These are phyloP conservation scores for Colletotrichum sp. DNA, from an alignment of 2,329 filamentous ascomycete species.

Conservation along the genomic window DNA sequence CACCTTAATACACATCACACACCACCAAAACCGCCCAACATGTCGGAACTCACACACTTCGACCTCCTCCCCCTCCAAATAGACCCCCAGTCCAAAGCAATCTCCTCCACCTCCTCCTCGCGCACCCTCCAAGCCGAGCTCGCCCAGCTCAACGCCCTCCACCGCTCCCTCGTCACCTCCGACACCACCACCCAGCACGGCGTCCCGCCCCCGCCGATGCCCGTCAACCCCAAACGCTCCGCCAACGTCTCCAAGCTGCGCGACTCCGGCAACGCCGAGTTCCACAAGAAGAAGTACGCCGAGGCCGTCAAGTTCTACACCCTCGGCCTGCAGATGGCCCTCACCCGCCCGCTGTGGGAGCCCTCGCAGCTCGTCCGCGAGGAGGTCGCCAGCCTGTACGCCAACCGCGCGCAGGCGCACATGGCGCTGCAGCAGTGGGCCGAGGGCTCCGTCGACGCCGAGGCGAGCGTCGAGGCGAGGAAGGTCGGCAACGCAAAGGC, in stretches of 20 bases:
- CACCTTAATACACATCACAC: neutral
- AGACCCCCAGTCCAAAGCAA: slow-evolving; percentile 80
- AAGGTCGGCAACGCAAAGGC: slow-evolving; percentile 88
- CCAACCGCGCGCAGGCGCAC: slow-evolving; percentile 88
- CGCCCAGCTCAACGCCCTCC: slow-evolving; percentile 76
- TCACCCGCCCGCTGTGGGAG: slow-evolving; percentile 85
- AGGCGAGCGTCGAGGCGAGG: slow-evolving; percentile 87
- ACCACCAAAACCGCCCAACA: slow-evolving; percentile 30
- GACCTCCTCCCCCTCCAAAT: slow-evolving; percentile 81
- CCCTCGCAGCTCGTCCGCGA: slow-evolving; percentile 82
- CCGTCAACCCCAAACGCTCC: slow-evolving; percentile 90
- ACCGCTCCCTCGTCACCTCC: slow-evolving; percentile 74
- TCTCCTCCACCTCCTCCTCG: slow-evolving; percentile 57
- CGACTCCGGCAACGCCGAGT: slow-evolving; percentile 83
- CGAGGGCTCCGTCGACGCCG: slow-evolving; percentile 85
- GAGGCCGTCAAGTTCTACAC: slow-evolving; percentile 84
- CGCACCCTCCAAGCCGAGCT: slow-evolving; percentile 69
- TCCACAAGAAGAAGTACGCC: slow-evolving; percentile 75
- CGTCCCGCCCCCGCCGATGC: slow-evolving; percentile 84
- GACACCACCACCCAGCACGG: slow-evolving; percentile 57
- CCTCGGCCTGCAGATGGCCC: slow-evolving; percentile 89
- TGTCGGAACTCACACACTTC: slow-evolving; percentile 75
- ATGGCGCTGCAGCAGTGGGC: slow-evolving; percentile 85
- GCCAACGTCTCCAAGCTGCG: slow-evolving; percentile 90
- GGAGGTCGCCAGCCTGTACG: slow-evolving; percentile 79